phyloP scores from a whole-genome alignment of 2,329 filamentous ascomycete species.

The Geosmithia flava region DNA sequence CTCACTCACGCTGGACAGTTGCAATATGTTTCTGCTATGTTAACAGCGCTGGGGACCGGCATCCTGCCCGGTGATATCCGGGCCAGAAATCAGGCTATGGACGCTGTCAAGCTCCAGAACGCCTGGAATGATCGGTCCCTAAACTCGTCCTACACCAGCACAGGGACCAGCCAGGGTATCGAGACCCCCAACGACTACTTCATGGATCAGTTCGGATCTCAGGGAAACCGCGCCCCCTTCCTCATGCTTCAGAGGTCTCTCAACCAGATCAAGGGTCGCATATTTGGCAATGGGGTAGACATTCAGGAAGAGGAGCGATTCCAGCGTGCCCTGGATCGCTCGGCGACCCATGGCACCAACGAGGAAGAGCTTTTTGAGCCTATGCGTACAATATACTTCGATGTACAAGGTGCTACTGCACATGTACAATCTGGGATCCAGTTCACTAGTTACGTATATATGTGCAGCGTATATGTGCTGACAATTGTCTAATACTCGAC shows the following conservation, averaged over 20 bases:
- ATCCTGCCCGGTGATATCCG: neutral
- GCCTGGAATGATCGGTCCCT: neutral
- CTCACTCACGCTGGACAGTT: neutral
- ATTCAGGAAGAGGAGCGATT: neutral
- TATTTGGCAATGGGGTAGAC: neutral
- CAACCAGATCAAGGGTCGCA: slow-evolving; percentile 1
- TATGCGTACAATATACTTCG: too few species aligned
- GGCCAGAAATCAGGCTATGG: neutral
- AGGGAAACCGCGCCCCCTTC: slow-evolving; percentile 1
- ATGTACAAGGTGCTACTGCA: too few species aligned
- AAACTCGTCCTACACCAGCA: neutral
- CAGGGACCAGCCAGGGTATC: neutral
- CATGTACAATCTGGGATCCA: too few species aligned
- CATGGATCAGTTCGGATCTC: slow-evolving; percentile 1
- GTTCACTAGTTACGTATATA: neutral
- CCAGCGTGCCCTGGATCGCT: neutral
- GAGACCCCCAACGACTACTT: neutral
- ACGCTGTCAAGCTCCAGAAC: neutral
- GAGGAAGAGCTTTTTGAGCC: neutral
- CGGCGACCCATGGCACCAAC: neutral
- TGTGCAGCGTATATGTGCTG: neutral
- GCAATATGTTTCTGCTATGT: neutral
- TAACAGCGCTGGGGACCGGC: neutral
- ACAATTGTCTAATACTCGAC: neutral
- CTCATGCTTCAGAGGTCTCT: neutral